Evolutionary conservation across 768 basidiomycete genomes (phyloP).

Genomic region (Pisolithus albus): DNA sequence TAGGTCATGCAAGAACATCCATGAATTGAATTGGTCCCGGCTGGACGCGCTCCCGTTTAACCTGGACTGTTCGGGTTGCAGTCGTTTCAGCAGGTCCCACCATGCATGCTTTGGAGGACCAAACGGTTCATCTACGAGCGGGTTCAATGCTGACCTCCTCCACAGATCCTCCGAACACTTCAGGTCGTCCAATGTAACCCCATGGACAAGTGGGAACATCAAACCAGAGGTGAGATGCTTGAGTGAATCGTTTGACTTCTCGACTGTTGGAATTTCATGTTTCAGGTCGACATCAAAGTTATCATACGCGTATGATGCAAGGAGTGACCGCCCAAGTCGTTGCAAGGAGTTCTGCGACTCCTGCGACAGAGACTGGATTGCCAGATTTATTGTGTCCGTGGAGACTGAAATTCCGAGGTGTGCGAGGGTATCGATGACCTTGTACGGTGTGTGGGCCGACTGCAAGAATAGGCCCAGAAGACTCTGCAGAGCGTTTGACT

Average conservation of each 20-base stretch:
- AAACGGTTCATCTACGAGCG: too few species aligned
- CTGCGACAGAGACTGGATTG: conserved; percentile 19
- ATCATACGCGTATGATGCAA: conserved; percentile 31
- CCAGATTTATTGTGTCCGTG: conserved; percentile 15
- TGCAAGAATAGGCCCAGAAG: conserved; percentile 13
- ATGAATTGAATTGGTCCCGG: too few species aligned
- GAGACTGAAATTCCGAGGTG: conserved; percentile 27
- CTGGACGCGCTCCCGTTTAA: too few species aligned
- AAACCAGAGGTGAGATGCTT: conserved; percentile 21
- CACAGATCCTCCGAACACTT: conserved; percentile 29
- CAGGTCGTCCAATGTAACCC: conserved; percentile 20
- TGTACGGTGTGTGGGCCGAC: conserved; percentile 19
- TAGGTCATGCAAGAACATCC: too few species aligned
- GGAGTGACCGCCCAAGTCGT: conserved; percentile 18
- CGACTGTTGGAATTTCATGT: conserved; percentile 21
- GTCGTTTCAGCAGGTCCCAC: too few species aligned
- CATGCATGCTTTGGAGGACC: too few species aligned
- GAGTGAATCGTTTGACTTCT: conserved; percentile 19
- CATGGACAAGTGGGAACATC: conserved; percentile 17
- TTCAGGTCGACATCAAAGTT: conserved; percentile 39
- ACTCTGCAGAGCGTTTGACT: conserved; percentile 7
- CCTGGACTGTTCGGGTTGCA: too few species aligned
- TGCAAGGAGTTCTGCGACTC: conserved; percentile 13
- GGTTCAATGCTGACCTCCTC: conserved; percentile 23
- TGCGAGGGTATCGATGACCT: conserved; percentile 24